phyloP scores from a whole-genome alignment of 1,284 basidiomycete genomes.

The Bjerkandera adusta region DNA sequence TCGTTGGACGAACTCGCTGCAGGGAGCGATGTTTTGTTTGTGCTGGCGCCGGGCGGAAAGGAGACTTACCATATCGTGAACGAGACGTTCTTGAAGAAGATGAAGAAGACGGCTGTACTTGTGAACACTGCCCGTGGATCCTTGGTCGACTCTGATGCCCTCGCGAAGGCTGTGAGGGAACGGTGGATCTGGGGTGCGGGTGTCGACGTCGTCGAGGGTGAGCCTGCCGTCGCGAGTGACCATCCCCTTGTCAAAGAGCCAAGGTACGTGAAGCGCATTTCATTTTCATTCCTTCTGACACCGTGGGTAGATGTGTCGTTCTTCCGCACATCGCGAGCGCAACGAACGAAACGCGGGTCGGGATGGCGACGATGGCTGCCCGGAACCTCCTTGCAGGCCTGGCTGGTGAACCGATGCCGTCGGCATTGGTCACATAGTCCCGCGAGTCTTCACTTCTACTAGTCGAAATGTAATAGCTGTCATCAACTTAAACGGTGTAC shows the following conservation, averaged over 20 bases:
- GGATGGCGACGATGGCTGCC: slow-evolving; percentile 77
- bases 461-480: no score
- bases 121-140: slow-evolving; percentile 83
- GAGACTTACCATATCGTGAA: slow-evolving; percentile 75
- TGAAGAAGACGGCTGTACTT: slow-evolving; percentile 82
- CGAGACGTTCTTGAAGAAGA: slow-evolving; percentile 69
- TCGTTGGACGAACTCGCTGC: slow-evolving; percentile 66
- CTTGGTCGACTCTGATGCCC: slow-evolving; percentile 85
- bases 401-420: slow-evolving; percentile 51
- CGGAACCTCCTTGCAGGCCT: slow-evolving; percentile 61
- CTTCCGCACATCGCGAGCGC: slow-evolving; percentile 92
- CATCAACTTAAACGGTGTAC: no score
- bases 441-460: no score
- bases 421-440: neutral
- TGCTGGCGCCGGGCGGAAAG: slow-evolving; percentile 79
- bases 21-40: slow-evolving; percentile 79
- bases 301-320: slow-evolving; percentile 59
- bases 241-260: slow-evolving; percentile 82
- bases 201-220: slow-evolving; percentile 91
- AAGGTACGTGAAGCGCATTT: slow-evolving; percentile 43
- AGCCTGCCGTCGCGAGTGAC: slow-evolving; percentile 73
- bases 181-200: slow-evolving; percentile 90
- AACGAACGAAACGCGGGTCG: slow-evolving; percentile 79
- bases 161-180: slow-evolving; percentile 76
- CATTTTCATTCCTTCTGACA: slow-evolving; percentile 2